Conservation (phyloP, 129 eudicot species). For the Chrysanthemum makinoi region DNA sequence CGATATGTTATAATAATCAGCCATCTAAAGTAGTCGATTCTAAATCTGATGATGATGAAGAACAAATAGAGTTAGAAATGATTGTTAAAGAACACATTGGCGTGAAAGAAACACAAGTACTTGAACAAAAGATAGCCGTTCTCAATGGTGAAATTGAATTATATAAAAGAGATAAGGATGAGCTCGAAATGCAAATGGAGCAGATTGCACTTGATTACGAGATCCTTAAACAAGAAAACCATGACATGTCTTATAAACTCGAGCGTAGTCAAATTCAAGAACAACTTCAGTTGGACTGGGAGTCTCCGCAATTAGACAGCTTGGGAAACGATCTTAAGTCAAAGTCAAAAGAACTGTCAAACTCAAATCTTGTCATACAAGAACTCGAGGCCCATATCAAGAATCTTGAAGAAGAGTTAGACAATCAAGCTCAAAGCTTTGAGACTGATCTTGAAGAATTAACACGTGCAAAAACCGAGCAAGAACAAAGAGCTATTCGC, state of each 20-base stretch:
- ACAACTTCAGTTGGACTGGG: conserved; percentile 74
- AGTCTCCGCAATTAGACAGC: conserved; percentile 46
- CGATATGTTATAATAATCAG: conserved; percentile 14
- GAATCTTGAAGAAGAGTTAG: conserved; percentile 64
- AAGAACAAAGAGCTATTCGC: conserved; percentile 64
- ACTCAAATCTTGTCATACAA: conserved; percentile 36
- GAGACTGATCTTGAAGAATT: conserved; percentile 65
- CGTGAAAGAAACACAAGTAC: conserved; percentile 52
- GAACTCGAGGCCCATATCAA: conserved; percentile 56
- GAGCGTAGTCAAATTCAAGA: conserved; percentile 72
- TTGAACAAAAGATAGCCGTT: conserved; percentile 68
- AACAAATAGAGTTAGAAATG: conserved; percentile 74
- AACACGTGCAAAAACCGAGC: conserved; percentile 54
- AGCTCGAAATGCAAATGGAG: conserved; percentile 86
- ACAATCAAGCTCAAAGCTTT: conserved; percentile 54
- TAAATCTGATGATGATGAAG: conserved; percentile 56
- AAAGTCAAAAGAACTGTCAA: conserved; percentile 43
- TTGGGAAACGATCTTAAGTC: conserved; percentile 46
- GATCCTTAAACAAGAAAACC: conserved; percentile 88
- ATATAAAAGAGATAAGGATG: conserved; percentile 75
- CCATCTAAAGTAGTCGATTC: conserved; percentile 33
- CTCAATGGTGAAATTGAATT: conserved; percentile 66
- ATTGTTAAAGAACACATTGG: conserved; percentile 70
- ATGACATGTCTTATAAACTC: conserved; percentile 57
- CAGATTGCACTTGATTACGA: conserved; percentile 93